These are phyloP conservation scores for Paramecium octaurelia DNA, from an alignment of 73 alveolate genomes.

Conservation along the genomic window DNA sequence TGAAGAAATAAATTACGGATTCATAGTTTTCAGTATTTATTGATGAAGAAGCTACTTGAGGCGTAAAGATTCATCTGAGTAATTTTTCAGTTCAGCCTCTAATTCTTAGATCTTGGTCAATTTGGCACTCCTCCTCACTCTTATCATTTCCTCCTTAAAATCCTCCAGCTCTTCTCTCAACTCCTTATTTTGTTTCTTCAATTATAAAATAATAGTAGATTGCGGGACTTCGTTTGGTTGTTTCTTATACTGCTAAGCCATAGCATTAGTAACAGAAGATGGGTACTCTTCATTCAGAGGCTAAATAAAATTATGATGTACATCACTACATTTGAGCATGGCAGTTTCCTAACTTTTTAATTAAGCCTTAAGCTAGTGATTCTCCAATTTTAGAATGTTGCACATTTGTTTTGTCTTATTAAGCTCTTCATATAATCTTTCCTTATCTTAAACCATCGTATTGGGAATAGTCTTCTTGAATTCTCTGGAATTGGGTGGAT, in stretches of 20 bases:
- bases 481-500: slow-evolving; percentile 37
- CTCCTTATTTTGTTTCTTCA: slow-evolving; percentile 32
- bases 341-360: background rate
- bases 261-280: background rate
- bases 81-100: slow-evolving; percentile 35
- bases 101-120: slow-evolving; percentile 16
- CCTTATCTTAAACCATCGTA: slow-evolving; percentile 24
- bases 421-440: slow-evolving; percentile 38
- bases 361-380: background rate
- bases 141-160: background rate
- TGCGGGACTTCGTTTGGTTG: background rate
- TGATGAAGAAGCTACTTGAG: background rate
- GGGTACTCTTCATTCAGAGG: background rate
- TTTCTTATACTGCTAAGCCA: background rate
- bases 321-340: background rate
- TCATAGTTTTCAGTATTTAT: background rate
- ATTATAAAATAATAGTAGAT: background rate
- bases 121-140: slow-evolving; percentile 41
- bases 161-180: slow-evolving; percentile 33
- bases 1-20: slow-evolving; percentile 4
- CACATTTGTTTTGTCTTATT: background rate
- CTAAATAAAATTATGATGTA: background rate
- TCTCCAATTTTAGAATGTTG: background rate
- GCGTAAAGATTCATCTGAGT: background rate
- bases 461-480: slow-evolving; percentile 23